Conservation (phyloP, 176 grass and related monocot species). For the Eleusine coracana region DNA sequence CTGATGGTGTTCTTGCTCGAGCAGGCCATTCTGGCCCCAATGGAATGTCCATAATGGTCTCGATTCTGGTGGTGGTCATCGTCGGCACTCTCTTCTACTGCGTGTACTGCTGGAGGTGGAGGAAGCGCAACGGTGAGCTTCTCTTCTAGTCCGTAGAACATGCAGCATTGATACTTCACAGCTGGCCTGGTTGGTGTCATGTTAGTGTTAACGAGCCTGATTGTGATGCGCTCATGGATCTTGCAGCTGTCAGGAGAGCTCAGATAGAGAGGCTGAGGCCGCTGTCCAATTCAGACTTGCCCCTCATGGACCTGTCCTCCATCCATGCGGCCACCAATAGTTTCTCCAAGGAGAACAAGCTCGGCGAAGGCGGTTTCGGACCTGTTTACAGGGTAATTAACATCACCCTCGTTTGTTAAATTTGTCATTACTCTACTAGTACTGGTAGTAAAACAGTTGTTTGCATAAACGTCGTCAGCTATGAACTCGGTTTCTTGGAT, state of each 20-base stretch:
- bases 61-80: constrained; percentile 73
- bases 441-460: neutral
- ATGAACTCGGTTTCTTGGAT: neutral
- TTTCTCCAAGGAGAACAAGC: constrained; percentile 89
- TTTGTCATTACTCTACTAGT: neutral
- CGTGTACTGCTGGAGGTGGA: constrained; percentile 96
- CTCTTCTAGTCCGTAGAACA: neutral
- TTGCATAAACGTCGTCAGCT: neutral
- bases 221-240: constrained; percentile 13
- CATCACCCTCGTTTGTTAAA: neutral
- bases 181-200: constrained; percentile 8
- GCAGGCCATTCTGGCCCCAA: constrained; percentile 48
- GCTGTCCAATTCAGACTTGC: constrained; percentile 78
- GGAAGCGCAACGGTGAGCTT: constrained; percentile 83
- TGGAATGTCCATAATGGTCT: constrained; percentile 72
- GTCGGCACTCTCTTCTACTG: constrained; percentile 66
- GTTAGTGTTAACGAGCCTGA: neutral
- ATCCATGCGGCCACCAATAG: constrained; percentile 70
- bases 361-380: constrained; percentile 90
- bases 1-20: neutral
- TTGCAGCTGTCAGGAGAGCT: constrained; percentile 68
- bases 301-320: constrained; percentile 68
- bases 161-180: neutral
- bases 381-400: constrained; percentile 71
- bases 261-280: constrained; percentile 69